A percentile compares a stretch with the other conserved stretches of the same genome.
phyloP scores from a whole-genome alignment of 73 alveolate species.

The Loxodes magnus region DNA sequence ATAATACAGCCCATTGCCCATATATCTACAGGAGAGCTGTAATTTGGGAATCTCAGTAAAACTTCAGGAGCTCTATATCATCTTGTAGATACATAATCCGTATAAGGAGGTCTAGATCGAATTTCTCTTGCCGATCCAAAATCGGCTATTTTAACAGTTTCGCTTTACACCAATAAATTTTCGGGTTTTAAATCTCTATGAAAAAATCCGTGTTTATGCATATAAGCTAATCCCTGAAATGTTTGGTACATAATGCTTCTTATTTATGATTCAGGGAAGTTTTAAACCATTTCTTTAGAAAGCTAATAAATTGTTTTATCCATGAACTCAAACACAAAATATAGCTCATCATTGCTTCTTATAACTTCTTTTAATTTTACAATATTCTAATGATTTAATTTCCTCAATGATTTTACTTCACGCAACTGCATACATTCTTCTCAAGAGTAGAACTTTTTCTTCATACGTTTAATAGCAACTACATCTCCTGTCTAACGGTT shows the following conservation, averaged over 20 bases:
- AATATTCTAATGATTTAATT: slow-evolving; percentile 63
- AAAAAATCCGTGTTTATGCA: slow-evolving; percentile 95
- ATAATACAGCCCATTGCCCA: slow-evolving; percentile 96
- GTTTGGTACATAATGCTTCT: slow-evolving; percentile 73
- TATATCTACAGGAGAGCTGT: slow-evolving; percentile 88
- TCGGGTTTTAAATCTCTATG: slow-evolving; percentile 98
- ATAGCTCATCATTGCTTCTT: slow-evolving; percentile 66
- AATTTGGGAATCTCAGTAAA: slow-evolving; percentile 73
- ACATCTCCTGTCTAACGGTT: slow-evolving; percentile 72
- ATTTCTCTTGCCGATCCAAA: slow-evolving; percentile 96
- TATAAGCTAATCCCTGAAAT: slow-evolving; percentile 87
- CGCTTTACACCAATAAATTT: slow-evolving; percentile 61
- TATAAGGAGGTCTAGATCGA: slow-evolving; percentile 86
- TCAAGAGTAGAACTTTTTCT: slow-evolving; percentile 78
- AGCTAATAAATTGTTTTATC: slow-evolving; percentile 77
- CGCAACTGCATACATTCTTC: slow-evolving; percentile 88
- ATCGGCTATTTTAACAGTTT: slow-evolving; percentile 89
- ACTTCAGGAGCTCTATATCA: slow-evolving; percentile 96
- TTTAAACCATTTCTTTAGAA: slow-evolving; percentile 59
- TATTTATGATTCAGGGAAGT: slow-evolving; percentile 63
- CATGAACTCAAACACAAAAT: slow-evolving; percentile 85
- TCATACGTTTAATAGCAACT: slow-evolving; percentile 91
- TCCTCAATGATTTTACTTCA: slow-evolving; percentile 87
- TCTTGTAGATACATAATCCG: slow-evolving; percentile 89
- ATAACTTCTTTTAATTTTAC: slow-evolving; percentile 82